Conservation (phyloP, 129 eudicot species). For the Escallonia rubra region DNA sequence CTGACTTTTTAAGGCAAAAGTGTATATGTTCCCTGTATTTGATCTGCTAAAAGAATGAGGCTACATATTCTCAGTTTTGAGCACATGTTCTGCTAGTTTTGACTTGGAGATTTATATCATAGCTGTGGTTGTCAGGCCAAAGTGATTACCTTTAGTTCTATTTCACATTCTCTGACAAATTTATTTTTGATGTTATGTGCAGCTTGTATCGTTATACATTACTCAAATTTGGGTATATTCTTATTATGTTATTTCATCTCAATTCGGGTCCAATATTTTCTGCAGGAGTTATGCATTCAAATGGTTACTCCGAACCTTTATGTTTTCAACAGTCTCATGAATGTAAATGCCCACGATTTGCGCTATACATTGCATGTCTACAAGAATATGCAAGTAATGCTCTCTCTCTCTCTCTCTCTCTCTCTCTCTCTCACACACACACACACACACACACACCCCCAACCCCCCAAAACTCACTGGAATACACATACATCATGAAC, state of each 20-base stretch:
- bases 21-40: too few relatives aligned
- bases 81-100: neutral
- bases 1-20: neutral
- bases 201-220: neutral
- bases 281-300: constrained; percentile 67
- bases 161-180: neutral
- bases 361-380: constrained; percentile 57
- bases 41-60: too few relatives aligned
- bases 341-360: constrained; percentile 79
- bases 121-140: neutral
- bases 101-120: neutral
- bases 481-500: neutral
- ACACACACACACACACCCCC: neutral
- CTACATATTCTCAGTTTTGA: neutral
- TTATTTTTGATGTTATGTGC: neutral
- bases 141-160: neutral
- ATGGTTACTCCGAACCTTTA: constrained; percentile 68
- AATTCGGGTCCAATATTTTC: neutral
- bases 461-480: neutral
- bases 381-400: constrained; percentile 83
- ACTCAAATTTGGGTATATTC: neutral
- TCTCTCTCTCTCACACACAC: neutral
- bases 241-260: constrained; percentile 3
- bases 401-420: constrained; percentile 20
- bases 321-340: constrained; percentile 95